Base-by-base conservation (phyloP, 2,329 filamentous ascomycete genomes). In the Trichoderma koningiopsis region DNA sequence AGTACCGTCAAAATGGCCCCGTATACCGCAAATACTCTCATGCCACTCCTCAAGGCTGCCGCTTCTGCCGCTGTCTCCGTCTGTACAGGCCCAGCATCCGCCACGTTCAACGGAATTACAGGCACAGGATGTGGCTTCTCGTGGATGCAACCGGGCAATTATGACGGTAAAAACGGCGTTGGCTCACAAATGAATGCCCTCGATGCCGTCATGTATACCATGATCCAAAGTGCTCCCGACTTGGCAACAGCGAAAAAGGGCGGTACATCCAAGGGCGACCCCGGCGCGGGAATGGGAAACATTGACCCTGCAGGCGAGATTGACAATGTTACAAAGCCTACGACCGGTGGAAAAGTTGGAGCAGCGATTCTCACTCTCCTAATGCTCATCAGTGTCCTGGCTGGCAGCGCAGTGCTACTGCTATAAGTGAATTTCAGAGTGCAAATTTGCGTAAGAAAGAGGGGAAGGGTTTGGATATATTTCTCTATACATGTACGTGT, bases 101-200 rank as follows among this genome's bases (percentile, higher is more conserved):
- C 74, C 8, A 78, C 78, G 4, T 89, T 82, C 77, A 80, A 78
- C 24, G 90, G 89, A 5, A 79, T 81, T 13, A 75, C 85, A 4
- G 85, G 87, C 47, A 88, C 88, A 29, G 86, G 87, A 8, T 93
- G 91, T 76, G 90, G 91, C n/a, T 87, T 90, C 74, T 82, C 82
- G 65, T 93, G 91, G 91, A 85, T 85, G 27, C 74, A 79, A 8
- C 79, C 78, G 24, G 79, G 78, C 5, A 76, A 73, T 2, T 92
- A 87, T 73, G 91, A 92, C 75, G 87, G 86, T 5, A 76, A 80
- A 24, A 82, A 81, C 14, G 90, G 90, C 66, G 89, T 92, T 10
- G 90, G 91, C 53, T 83, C 91, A 77, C 88, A 92, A 82, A 91
- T 92, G 85, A 89, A 86, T 73, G 89, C 88, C 0, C 81, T 92